Base-by-base conservation (phyloP, 345 rosid species). In the Eucalyptus decipiens region DNA sequence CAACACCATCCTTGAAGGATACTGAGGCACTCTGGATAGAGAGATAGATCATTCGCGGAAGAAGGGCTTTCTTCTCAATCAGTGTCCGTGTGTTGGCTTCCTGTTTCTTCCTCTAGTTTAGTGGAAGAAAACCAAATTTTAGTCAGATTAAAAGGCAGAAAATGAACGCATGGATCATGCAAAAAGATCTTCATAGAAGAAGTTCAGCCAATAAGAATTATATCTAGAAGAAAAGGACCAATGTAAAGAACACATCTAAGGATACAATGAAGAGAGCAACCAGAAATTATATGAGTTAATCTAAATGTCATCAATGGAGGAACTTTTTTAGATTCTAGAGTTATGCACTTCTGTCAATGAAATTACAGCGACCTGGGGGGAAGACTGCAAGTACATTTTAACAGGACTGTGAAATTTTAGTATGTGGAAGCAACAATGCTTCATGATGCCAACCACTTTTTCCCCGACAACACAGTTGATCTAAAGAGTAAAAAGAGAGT, bases 11-110 rank as follows among this genome's bases (percentile, higher is more conserved):
- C 93, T 94, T 98, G 14, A 92, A 76, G 11, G 96, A 92, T 47
- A 91, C 89, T 86, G 96, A 91, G 28, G 97, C 92, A 92, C 95
- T 94, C 90, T 94, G 98, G 92, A 96, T 92, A n/a, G 99, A 97
- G 87, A 96, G 92, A 90, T 93, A 96, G 89, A 98, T 90, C 95
- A 98, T 87, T 80, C 99, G 97, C 56, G 99, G 99, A 86, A 98
- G 92, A 90, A 98, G 96, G 90, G 97, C 95, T 91, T 91, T 96
- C 93, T 93, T 94, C 91, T 93, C 98, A 88, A 97, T 89, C 34
- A 90, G 88, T 85, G 91, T 89, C 89, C 92, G 91, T 18, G 92
- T 88, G 89, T 90, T 93, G 92, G 93, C 94, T 93, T 97, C 98
- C 91, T 95, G 93, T 91, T 94, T 97, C 91, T 94, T 92, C 58